Evolutionary conservation across 2,329 filamentous ascomycete species (phyloP).

Genomic region (Epichloe brachyelytri): DNA sequence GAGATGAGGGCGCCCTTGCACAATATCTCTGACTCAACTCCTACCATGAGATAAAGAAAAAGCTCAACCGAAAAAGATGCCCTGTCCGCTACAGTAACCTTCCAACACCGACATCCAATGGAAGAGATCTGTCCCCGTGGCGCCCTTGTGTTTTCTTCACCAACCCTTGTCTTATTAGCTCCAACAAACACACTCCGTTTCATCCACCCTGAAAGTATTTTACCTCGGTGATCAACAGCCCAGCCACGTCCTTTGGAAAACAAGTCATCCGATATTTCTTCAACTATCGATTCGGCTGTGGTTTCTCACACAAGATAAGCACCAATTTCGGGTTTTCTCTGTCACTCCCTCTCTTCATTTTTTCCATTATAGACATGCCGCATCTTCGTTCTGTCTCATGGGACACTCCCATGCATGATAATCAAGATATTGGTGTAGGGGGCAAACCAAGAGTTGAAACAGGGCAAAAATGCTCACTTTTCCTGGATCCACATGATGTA

Average conservation of each 20-base stretch:
- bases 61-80: not conserved
- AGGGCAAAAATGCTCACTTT: not conserved
- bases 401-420: not conserved
- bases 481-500: constrained; percentile 1
- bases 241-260: not conserved
- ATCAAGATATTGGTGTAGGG: not conserved
- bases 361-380: not conserved
- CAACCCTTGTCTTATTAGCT: not conserved
- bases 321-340: not conserved
- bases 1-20: constrained; percentile 10
- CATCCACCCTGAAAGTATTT: not conserved
- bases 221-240: not conserved
- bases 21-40: constrained; percentile 9
- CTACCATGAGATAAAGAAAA: constrained; percentile 12
- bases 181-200: not conserved
- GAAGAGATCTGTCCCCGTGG: not conserved
- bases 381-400: not conserved
- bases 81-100: not conserved
- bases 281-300: not conserved
- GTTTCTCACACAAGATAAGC: not conserved
- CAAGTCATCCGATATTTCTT: not conserved
- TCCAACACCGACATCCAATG: not conserved
- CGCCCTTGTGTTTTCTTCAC: not conserved
- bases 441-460: not conserved
- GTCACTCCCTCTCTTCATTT: not conserved